Evolutionary conservation across 257 asterid genomes (phyloP).

Genomic region (Solanum sitiens): DNA sequence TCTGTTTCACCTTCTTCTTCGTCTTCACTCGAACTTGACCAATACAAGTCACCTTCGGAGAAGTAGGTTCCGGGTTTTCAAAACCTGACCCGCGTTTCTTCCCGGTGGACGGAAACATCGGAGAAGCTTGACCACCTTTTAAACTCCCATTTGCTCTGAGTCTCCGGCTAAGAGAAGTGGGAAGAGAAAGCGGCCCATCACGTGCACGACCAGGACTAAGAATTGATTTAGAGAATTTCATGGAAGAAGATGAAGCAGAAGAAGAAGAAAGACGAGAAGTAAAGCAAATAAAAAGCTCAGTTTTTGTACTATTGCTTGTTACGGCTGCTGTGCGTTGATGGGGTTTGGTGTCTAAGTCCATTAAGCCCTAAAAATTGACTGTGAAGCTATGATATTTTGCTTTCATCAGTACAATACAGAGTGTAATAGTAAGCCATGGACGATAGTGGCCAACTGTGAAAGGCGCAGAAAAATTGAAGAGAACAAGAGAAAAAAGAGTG

Average conservation of each 20-base stretch:
- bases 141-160: conserved; percentile 62
- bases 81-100: conserved; percentile 55
- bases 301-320: conserved; percentile 11
- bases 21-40: conserved; percentile 93
- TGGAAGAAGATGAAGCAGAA: conserved; percentile 14
- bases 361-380: neutral
- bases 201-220: conserved; percentile 46
- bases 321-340: conserved; percentile 25
- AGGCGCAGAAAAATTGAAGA: neutral
- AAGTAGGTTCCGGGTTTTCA: conserved; percentile 90
- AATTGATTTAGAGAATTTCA: conserved; percentile 36
- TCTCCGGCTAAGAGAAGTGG: conserved; percentile 78
- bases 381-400: neutral
- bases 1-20: conserved; percentile 61
- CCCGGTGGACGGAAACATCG: conserved; percentile 39
- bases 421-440: neutral
- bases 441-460: neutral
- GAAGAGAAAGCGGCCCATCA: conserved; percentile 46
- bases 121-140: conserved; percentile 74
- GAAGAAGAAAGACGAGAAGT: conserved; percentile 45
- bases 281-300: conserved; percentile 63
- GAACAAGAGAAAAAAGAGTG: neutral
- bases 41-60: conserved; percentile 94
- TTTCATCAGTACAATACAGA: neutral
- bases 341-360: conserved; percentile 50